phyloP scores from a whole-genome alignment of 495 filamentous ascomycete genomes.

The Beverwykella pulmonaria region DNA sequence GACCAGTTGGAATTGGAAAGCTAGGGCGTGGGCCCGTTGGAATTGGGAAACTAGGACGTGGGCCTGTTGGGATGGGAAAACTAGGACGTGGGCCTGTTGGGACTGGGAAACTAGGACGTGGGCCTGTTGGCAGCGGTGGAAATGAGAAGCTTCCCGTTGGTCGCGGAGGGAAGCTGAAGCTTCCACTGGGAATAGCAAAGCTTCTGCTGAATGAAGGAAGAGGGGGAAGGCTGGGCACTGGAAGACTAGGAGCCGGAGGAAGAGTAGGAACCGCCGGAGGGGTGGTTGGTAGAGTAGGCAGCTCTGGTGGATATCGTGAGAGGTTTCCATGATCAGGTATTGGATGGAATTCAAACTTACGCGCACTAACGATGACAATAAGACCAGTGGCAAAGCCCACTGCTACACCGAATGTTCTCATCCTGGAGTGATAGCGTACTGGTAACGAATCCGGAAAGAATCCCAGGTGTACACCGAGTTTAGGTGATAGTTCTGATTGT shows the following conservation, averaged over 20 bases:
- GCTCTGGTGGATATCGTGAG: neutral
- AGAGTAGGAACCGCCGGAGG: neutral
- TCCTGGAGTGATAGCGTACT: neutral
- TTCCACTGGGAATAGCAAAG: neutral
- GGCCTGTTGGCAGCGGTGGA: neutral
- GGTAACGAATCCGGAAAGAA: no score
- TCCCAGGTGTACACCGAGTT: no score
- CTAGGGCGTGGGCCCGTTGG: neutral
- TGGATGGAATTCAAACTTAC: neutral
- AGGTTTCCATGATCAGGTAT: neutral
- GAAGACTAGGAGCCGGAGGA: neutral
- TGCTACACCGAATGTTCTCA: neutral
- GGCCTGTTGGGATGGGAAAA: neutral
- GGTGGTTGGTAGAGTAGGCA: neutral
- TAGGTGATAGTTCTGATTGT: neutral
- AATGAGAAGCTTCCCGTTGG: slow-evolving; percentile 3
- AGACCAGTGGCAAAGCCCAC: neutral
- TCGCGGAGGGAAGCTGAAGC: slow-evolving; percentile 1
- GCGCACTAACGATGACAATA: neutral
- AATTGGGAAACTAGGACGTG: neutral
- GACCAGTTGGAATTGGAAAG: neutral
- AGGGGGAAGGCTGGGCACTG: neutral
- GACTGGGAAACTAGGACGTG: neutral
- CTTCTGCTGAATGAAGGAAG: neutral
- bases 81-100: neutral